phyloP scores from a whole-genome alignment of 1,139 yeast genomes.

The Suhomyces wounanorum region DNA sequence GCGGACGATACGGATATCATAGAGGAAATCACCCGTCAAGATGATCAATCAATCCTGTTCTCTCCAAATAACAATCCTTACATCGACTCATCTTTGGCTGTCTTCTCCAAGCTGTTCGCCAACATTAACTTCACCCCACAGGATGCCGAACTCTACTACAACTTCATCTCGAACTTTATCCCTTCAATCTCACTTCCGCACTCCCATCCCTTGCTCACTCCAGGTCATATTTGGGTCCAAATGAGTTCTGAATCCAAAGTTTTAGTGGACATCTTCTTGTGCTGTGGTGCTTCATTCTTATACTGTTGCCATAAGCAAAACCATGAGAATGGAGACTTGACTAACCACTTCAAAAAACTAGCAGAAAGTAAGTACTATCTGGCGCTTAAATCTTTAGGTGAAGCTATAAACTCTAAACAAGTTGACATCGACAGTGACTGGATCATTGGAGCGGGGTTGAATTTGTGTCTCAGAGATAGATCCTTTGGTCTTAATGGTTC shows the following conservation, averaged over 20 bases:
- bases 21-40: neutral
- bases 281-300: slow-evolving; percentile 40
- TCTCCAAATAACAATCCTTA: slow-evolving; percentile 1
- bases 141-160: slow-evolving; percentile 24
- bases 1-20: neutral
- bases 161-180: slow-evolving; percentile 37
- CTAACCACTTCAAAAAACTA: slow-evolving; percentile 13
- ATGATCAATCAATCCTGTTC: neutral
- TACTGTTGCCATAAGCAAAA: slow-evolving; percentile 19
- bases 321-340: slow-evolving; percentile 3
- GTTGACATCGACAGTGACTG: slow-evolving; percentile 26
- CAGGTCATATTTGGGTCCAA: slow-evolving; percentile 24
- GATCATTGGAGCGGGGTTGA: slow-evolving; percentile 38
- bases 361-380: slow-evolving; percentile 26
- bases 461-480: slow-evolving; percentile 36
- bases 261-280: slow-evolving; percentile 33
- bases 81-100: slow-evolving; percentile 1
- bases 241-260: slow-evolving; percentile 30
- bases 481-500: slow-evolving; percentile 28
- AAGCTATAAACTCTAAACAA: slow-evolving; percentile 9
- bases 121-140: slow-evolving; percentile 12
- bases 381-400: slow-evolving; percentile 18
- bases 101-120: slow-evolving; percentile 15
- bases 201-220: slow-evolving; percentile 42
- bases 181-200: slow-evolving; percentile 42